Evolutionary conservation across 495 filamentous ascomycete species (phyloP).

Genomic region (Penicillium turbatum): DNA sequence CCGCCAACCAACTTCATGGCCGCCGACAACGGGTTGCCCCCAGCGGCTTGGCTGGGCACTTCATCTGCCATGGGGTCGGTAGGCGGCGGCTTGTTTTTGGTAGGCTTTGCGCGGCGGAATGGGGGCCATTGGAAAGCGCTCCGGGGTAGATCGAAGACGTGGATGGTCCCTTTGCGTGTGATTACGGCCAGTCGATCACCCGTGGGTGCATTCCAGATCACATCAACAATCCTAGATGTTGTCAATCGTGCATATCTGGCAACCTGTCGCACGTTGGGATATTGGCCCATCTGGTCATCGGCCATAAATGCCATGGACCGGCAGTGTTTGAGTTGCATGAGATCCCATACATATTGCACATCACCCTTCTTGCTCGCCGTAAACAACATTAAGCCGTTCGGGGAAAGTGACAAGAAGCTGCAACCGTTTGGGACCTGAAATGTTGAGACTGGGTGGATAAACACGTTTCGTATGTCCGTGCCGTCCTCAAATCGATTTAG

Average conservation of each 20-base stretch:
- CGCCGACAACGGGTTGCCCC: slow-evolving; percentile 60
- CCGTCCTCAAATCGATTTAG: slow-evolving; percentile 58
- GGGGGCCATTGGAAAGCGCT: slow-evolving; percentile 88
- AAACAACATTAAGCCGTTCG: slow-evolving; percentile 75
- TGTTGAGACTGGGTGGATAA: slow-evolving; percentile 64
- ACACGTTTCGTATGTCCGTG: slow-evolving; percentile 33
- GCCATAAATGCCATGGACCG: slow-evolving; percentile 39
- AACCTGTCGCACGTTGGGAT: slow-evolving; percentile 67
- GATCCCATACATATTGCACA: slow-evolving; percentile 86
- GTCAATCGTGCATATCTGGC: slow-evolving; percentile 87
- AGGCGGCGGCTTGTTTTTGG: slow-evolving; percentile 35
- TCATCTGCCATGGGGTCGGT: slow-evolving; percentile 35
- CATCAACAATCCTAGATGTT: slow-evolving; percentile 81
- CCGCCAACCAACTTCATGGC: slow-evolving; percentile 54
- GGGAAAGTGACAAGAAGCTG: slow-evolving; percentile 86
- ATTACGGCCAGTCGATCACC: slow-evolving; percentile 80
- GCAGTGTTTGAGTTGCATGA: slow-evolving; percentile 60
- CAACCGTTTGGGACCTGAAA: slow-evolving; percentile 80
- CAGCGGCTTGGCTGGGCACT: slow-evolving; percentile 46
- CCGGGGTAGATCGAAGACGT: slow-evolving; percentile 80
- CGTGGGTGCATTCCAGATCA: slow-evolving; percentile 78
- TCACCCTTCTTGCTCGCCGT: slow-evolving; percentile 92
- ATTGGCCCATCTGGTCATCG: slow-evolving; percentile 30
- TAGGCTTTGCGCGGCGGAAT: slow-evolving; percentile 56
- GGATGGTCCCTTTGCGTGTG: slow-evolving; percentile 89